Percentiles rank a stretch among this genome's conserved stretches.
phyloP scores from a whole-genome alignment of 148 eudicot genomes.

The Spergularia marina region DNA sequence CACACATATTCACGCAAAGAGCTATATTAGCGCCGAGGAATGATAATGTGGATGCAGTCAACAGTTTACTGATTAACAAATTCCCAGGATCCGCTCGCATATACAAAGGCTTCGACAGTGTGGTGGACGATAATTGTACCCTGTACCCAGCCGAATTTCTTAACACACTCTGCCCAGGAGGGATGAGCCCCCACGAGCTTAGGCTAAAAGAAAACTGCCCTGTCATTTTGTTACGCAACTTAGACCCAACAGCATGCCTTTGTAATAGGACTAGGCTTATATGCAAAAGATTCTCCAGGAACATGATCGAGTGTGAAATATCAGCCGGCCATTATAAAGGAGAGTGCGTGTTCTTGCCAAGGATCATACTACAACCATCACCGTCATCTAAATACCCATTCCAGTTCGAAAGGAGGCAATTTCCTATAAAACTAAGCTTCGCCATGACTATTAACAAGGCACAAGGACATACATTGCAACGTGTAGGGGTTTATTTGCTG shows the following conservation, averaged over 20 bases:
- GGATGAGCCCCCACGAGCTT: conserved; percentile 9
- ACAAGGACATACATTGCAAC: conserved; percentile 2
- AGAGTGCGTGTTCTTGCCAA: background rate
- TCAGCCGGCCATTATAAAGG: background rate
- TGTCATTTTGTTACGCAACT: background rate
- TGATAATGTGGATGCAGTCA: background rate
- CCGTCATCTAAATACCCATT: background rate
- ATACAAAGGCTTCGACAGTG: background rate
- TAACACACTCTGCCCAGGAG: background rate
- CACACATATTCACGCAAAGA: background rate
- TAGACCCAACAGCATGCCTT: background rate
- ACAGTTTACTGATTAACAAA: background rate
- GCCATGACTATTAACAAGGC: conserved; percentile 18
- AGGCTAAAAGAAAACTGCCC: background rate
- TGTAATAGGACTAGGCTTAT: background rate
- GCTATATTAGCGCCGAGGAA: background rate
- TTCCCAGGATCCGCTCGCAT: background rate
- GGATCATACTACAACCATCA: background rate
- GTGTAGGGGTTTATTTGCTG: background rate
- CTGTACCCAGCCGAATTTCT: background rate
- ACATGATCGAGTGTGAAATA: background rate
- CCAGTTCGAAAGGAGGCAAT: conserved; percentile 2
- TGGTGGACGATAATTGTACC: background rate
- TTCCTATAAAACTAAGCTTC: conserved; percentile 6
- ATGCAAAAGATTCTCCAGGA: background rate